phyloP scores from a whole-genome alignment of 164 flowering plant genomes.

The Buxus sempervirens region DNA sequence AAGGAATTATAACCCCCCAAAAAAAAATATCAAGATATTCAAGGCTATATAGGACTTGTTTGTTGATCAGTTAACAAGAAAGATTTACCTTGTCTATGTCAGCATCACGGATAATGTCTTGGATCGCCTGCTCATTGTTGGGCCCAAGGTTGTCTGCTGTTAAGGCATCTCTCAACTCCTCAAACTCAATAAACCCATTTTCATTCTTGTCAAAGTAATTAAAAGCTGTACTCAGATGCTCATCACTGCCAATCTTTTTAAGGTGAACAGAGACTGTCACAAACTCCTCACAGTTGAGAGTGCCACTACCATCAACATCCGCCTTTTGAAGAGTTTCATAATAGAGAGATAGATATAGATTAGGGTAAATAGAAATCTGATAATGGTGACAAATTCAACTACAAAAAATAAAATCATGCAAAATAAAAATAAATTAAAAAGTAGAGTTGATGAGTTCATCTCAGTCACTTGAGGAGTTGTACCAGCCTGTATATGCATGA shows the following conservation, averaged over 20 bases:
- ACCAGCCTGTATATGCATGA: not conserved
- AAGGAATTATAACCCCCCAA: not conserved
- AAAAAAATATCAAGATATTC: not conserved
- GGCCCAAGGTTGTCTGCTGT: slow-evolving; percentile 41
- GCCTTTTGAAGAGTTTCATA: slow-evolving; percentile 33
- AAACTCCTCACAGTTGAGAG: slow-evolving; percentile 66
- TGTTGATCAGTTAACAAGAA: not conserved
- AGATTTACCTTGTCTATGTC: slow-evolving; percentile 62
- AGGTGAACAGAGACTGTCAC: slow-evolving; percentile 65
- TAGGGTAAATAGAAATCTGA: too few relatives aligned
- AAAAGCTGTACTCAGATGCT: slow-evolving; percentile 58
- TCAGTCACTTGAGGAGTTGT: too few relatives aligned
- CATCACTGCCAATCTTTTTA: slow-evolving; percentile 49
- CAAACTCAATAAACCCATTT: slow-evolving; percentile 70
- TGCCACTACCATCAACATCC: slow-evolving; percentile 67
- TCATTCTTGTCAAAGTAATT: slow-evolving; percentile 61
- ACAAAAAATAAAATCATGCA: not conserved
- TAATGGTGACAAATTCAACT: not conserved
- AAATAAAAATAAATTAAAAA: not conserved
- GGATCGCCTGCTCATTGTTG: slow-evolving; percentile 43
- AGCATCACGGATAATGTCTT: slow-evolving; percentile 60
- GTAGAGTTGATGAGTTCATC: not conserved
- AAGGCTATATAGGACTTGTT: not conserved
- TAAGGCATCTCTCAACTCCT: slow-evolving; percentile 62
- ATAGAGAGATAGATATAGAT: not conserved